Evolutionary conservation across 352 stramenopile species (phyloP), one percentile per base, ranked within the genome.

Genomic region (Globisporangium ultimum): DNA sequence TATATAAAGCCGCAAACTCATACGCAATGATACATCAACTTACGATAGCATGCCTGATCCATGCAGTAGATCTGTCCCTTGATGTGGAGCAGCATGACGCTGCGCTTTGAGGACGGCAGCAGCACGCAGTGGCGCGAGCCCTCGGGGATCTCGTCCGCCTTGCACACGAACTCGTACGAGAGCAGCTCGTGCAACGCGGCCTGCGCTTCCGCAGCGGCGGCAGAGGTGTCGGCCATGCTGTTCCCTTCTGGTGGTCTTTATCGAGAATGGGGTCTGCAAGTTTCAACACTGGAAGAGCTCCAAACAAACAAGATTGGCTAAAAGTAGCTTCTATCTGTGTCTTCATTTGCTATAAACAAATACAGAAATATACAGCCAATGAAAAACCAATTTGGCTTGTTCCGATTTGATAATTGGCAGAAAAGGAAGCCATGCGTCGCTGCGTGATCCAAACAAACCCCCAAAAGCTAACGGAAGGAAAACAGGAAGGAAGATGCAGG

Each of bases 31-130:
- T 15, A 24, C 40, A 48, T n/a, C 17, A n/a, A 65, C 80, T 42
- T 60, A 93, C 84, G 86, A 64, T 95, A 95, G 61, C 86, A 95
- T 12, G 86, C 83, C 58, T 93, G 83, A 66, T 95, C 86, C 68
- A 95, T 90, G 74, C 86, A 95, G 57, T 80, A 89, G 57, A 95
- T 61, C 58, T 86, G 58, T 42, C 77, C 79, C 18, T 67, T 58
- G 36, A 91, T 34, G 47, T 84, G 78, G 28, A 91, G 51, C 38
- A 93, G 60, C 73, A 93, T 84, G 48, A 93, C 75, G 57, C 80
- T 88, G 53, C 84, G 84, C 42, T 88, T 59, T 1, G 81, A 87
- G 17, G 70, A 80, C 55, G 77, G 84, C 52, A 93, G 63, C 61
- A 64, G 60, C 28, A 85, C 48, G 53, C 84, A 93, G 58, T 70